These are phyloP conservation scores for Neurospora sublineolata DNA, from an alignment of 495 filamentous ascomycete species.

Conservation along the genomic window DNA sequence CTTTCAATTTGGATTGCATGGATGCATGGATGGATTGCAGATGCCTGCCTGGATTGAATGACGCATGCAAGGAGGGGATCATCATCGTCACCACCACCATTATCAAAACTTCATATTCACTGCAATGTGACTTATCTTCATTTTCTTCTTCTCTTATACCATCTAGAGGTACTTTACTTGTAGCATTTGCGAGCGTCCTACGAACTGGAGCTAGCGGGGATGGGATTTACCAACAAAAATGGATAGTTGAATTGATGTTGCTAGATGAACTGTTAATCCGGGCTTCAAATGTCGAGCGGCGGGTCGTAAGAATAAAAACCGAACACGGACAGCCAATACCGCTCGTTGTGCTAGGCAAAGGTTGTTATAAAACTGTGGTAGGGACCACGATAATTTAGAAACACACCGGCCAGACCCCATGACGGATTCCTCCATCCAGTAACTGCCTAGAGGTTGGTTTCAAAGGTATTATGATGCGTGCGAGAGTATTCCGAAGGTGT, in stretches of 20 bases:
- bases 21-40: background rate
- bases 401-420: too few species aligned
- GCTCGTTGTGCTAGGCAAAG: too few species aligned
- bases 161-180: background rate
- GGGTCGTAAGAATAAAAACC: too few species aligned
- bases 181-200: background rate
- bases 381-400: too few species aligned
- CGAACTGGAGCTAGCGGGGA: background rate
- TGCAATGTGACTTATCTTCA: background rate
- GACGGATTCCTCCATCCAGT: too few species aligned
- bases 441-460: too few species aligned
- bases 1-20: background rate
- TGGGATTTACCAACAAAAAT: background rate
- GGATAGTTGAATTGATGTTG: background rate
- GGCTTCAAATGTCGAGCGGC: too few species aligned
- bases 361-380: too few species aligned
- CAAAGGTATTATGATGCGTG: too few species aligned
- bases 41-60: background rate
- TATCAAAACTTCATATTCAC: background rate
- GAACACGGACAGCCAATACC: too few species aligned
- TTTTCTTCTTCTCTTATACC: background rate
- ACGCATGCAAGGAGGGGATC: background rate
- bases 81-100: background rate
- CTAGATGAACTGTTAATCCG: too few species aligned
- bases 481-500: too few species aligned